Evolutionary conservation across 139 green algal genomes (phyloP), one percentile per base, ranked within the genome.

Genomic region (Chlamydomonas sphaeroides): DNA sequence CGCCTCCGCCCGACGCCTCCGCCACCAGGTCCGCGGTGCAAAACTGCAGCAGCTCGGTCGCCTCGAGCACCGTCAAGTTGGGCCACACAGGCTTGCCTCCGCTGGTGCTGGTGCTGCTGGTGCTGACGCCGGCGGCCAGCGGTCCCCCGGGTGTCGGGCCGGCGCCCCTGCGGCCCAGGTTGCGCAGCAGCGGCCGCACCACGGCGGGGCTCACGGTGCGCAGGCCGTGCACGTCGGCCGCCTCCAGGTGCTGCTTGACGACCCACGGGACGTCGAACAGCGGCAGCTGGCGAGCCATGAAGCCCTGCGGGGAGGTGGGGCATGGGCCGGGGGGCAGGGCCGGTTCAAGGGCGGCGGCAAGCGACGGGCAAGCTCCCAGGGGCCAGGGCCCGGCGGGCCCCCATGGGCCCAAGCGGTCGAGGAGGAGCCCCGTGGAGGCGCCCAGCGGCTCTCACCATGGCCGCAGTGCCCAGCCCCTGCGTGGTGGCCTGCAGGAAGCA

Each of bases 251-350:
- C 21, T 41, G 28, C 56, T 91, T 92, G 38, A 91, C 69, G 39
- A 2, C 30, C 88, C 88, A 91, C 14, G 92, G 90, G 2, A 91
- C 88, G 6, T 89, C 79, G 41, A 94, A 91, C 33, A 94, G 79
- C 1, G 90, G 89, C 65, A 94, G 67, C 14, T 92, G 83, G 20
- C 85, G 75, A 4, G 65, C 78, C 76, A 95, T 90, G 76, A 92
- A 92, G 14, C 62, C 69, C 49, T 65, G 76, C 69, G 68, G 74
- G 80, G 45, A 65, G 66, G 59, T 79, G 65, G 38, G 57, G 76
- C 38, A 63, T 41, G 33, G 49, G n/a, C n/a, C n/a, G n/a, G n/a
- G n/a, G n/a, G n/a, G n/a, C n/a, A n/a, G n/a, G n/a, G n/a, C n/a
- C n/a, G n/a, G n/a, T n/a, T n/a, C n/a, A n/a, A n/a, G n/a, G n/a